Base-by-base conservation (phyloP, 1,139 yeast species). In the Sugiyamaella grinbergsii region DNA sequence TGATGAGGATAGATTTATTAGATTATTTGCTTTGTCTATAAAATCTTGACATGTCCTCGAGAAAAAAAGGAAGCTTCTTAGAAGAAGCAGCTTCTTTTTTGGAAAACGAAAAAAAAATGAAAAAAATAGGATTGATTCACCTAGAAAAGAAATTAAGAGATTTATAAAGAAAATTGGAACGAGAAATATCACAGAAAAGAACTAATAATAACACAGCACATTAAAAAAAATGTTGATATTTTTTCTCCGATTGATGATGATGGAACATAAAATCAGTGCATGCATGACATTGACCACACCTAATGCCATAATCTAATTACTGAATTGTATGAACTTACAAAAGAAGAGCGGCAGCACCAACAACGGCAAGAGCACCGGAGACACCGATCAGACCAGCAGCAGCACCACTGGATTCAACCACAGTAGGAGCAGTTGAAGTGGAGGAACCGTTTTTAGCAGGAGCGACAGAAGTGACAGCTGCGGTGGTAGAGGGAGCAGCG, bases 311-410 rank as follows among this genome's bases (percentile, higher is more conserved):
- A 29, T 33, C 37, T 33, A 33, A 33, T 33, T 33, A 33, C 42
- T 36, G 28, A n/a, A 15, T n/a, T 11, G n/a, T 16, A 29, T 28
- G n/a, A 20, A 42, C 33, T 50, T 50, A 50, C 39, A 50, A 44
- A 28, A 50, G 53, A 22, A 50, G 53, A 37, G 53, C 53, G 19
- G 53, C 53, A 40, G 50, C 53, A 50, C 53, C 50, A 38, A 50
- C 53, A 50, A 41, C 41, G 43, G 50, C 53, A 19, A 50, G 47
- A 42, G 49, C 53, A 45, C 53, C 53, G 18, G 53, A 50, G 34
- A 50, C 47, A 36, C 50, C 47, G 38, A 40, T n/a, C n/a, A n/a
- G 24, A 13, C 41, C 41, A 23, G 44, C 23, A 34, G 45, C 45
- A 32, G 50, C 51, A 37, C 50, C 39, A 19, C 50, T 38, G 31